Percentiles rank a stretch among this genome's conserved stretches.
phyloP scores from a whole-genome alignment of 371 early-diverging fungal genomes.

The Mucor plumbeus region DNA sequence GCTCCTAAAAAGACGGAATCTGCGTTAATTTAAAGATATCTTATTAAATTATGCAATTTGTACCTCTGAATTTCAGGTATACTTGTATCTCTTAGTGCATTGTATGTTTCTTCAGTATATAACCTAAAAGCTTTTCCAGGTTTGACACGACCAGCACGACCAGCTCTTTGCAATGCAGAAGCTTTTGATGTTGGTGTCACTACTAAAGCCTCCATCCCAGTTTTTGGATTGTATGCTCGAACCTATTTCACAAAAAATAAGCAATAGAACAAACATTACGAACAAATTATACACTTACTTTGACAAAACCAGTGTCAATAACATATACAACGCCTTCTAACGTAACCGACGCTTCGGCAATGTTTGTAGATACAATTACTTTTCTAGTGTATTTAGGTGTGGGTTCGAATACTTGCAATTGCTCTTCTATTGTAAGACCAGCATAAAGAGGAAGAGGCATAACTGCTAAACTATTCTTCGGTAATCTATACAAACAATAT shows the following conservation, averaged over 20 bases:
- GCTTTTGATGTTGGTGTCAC: slow-evolving; percentile 73
- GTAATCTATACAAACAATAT: slow-evolving; percentile 25
- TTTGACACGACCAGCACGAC: slow-evolving; percentile 79
- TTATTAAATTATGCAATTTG: background rate
- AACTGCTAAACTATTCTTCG: slow-evolving; percentile 50
- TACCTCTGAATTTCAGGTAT: slow-evolving; percentile 81
- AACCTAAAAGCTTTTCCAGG: slow-evolving; percentile 75
- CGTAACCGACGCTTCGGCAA: slow-evolving; percentile 88
- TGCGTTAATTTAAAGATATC: background rate
- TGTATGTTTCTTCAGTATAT: slow-evolving; percentile 74
- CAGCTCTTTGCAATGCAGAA: slow-evolving; percentile 80
- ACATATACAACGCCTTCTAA: slow-evolving; percentile 87
- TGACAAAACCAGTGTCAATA: slow-evolving; percentile 85
- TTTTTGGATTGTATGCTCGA: slow-evolving; percentile 65
- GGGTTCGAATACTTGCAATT: slow-evolving; percentile 70
- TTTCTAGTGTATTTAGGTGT: slow-evolving; percentile 71
- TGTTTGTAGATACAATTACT: slow-evolving; percentile 82
- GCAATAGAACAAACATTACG: no score
- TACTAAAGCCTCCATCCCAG: slow-evolving; percentile 65
- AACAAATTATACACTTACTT: slow-evolving; percentile 49
- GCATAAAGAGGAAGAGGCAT: slow-evolving; percentile 78
- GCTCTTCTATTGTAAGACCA: slow-evolving; percentile 73
- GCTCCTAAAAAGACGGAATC: slow-evolving; percentile 8
- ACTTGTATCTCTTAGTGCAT: slow-evolving; percentile 50
- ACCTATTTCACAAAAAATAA: slow-evolving; percentile 47